These are phyloP conservation scores for Sporothrix euskadiensis DNA, from an alignment of 2,329 filamentous ascomycete genomes.

Conservation along the genomic window DNA sequence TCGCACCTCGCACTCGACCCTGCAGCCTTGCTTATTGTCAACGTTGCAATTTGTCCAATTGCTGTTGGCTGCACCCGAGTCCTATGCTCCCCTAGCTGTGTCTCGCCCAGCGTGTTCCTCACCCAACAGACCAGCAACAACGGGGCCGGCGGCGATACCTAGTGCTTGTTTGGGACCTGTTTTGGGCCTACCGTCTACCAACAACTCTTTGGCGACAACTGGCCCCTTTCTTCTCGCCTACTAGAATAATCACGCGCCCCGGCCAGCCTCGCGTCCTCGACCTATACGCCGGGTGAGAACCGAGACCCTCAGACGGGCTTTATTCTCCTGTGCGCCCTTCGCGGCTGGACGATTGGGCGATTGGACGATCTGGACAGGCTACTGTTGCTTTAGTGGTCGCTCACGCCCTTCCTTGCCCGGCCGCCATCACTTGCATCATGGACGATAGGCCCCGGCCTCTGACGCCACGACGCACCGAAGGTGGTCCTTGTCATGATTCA, in stretches of 20 bases:
- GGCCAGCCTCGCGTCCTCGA: not conserved
- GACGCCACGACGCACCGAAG: not conserved
- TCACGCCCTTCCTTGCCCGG: too few relatives aligned
- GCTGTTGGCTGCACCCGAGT: too few relatives aligned
- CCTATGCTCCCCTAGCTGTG: too few relatives aligned
- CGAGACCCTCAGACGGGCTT: too few relatives aligned
- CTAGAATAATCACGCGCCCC: not conserved
- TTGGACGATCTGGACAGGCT: not conserved
- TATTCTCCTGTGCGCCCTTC: not conserved
- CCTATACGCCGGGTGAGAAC: not conserved
- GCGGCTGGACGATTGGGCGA: not conserved
- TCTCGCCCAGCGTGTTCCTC: too few relatives aligned
- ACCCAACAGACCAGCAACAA: too few relatives aligned
- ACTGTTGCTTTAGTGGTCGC: not conserved
- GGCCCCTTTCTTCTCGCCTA: not conserved
- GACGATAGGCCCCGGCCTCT: not conserved
- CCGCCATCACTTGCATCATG: conserved; percentile 20
- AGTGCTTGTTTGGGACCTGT: not conserved
- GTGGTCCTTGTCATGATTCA: not conserved
- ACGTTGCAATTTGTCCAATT: not conserved
- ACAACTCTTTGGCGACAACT: not conserved
- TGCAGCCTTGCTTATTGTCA: not conserved
- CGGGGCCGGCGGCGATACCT: too few relatives aligned
- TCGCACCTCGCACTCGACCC: not conserved
- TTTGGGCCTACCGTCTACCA: not conserved